Base-by-base conservation (phyloP, 345 rosid species). In the Dipteronia sinensis region DNA sequence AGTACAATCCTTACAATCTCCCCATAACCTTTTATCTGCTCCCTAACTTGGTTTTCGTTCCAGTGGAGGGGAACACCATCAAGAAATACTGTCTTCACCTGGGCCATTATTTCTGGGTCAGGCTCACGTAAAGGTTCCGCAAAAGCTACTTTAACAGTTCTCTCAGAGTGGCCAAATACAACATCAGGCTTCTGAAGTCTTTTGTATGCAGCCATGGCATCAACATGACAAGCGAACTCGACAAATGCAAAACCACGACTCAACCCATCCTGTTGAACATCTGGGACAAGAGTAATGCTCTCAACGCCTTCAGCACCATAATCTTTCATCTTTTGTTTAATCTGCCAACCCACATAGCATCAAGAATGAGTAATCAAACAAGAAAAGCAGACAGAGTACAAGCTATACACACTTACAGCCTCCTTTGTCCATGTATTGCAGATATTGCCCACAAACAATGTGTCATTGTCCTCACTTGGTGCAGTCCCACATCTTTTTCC, bases 171-270 rank as follows among this genome's bases (percentile, higher is more conserved):
- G 23, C 91, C 93, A 80, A 90, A 87, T 27, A 88, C 78, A 85
- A 81, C 93, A 83, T 90, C 91, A 78, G 90, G 87, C 84, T 87
- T 90, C 80, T 90, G 90, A 82, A 88, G 93, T 83, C 88, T 83
- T 81, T 87, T 90, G 84, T 86, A 88, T 7, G 87, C 91, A 75
- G 73, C 83, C 89, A 88, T 88, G 40, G 93, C 93, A 82, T 90
- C 93, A 75, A 81, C 74, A 56, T 86, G 91, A 76, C 93, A 88
- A 66, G 90, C 78, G 73, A 90, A 90, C 85, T 87, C 90, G 12
- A 90, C 81, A 84, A 90, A 90, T 76, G 93, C 89, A 85, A 90
- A 90, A 75, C 93, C 93, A 74, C 90, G 91, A 73, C 93, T 90
- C 80, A 86, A 77, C 65, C 90, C 93, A 78, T 90, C 90, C 75